Evolutionary conservation across 1,284 basidiomycete species (phyloP), one percentile per base, ranked within the genome.

Genomic region (Leccinum pallidistipes): DNA sequence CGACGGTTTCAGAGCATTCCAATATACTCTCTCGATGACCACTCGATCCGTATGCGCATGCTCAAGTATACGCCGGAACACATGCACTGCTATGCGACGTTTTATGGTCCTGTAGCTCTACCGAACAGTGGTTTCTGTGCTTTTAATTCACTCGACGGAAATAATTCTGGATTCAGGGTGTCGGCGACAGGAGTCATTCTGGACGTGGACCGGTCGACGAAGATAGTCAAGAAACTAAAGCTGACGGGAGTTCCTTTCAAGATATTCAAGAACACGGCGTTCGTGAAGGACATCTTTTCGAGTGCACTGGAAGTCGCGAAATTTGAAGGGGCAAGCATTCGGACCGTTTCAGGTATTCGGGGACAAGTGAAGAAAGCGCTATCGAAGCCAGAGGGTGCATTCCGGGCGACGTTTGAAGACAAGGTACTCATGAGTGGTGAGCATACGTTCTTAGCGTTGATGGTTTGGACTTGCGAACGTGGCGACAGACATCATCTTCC

Each of bases 21-120:
- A 0, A 91, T 98, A 66, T 99, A 98, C 77, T 95, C 94, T 27
- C 81, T 99, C 31, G 97, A 99, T 76, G 97, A 99, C 74, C 94
- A 97, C 70, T 94, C 91, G 3, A 95, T 96, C 67, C 91, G 97
- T 31, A 98, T 99, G 87, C 92, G 97, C 54, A 94, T 98, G 92
- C 90, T 99, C 77, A 99, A 99, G 80, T 99, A 99, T 75, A 98
- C 97, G 0, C 97, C 97, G 0, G 97, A 99, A 77, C 97, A 99
- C 72, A 98, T 97, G 95, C 97, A 99, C 75, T 99, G 97, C 71
- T 94, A 91, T 69, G 97, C 97, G 2, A 97, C 96, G 0, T 98
- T 99, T 78, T 98, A 96, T 72, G 95, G 93, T 0, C 95, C 95
- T 6, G 88, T 94, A 18, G 81, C 93, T 1, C 80, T 92, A 0